Percentiles rank a stretch among this genome's conserved stretches.
phyloP scores from a whole-genome alignment of 2,329 filamentous ascomycete species.

The Cladobotryum mycophilum region DNA sequence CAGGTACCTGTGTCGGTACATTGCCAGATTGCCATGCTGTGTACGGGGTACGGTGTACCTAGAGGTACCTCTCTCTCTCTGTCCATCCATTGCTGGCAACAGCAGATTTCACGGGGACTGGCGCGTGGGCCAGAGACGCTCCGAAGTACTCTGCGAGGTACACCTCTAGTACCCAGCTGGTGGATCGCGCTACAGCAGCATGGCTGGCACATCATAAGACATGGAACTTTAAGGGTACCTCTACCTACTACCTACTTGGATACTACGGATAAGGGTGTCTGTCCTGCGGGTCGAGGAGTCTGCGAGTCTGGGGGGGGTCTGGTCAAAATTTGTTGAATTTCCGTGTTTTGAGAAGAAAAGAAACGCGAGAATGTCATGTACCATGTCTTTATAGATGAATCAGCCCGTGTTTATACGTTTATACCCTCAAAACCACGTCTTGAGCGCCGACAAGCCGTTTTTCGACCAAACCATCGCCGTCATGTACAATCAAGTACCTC shows the following conservation, averaged over 20 bases:
- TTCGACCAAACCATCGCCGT: no score
- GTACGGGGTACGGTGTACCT: neutral
- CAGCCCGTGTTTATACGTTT: no score
- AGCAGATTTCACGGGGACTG: constrained; percentile 5
- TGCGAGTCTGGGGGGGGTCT: neutral
- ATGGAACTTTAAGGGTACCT: neutral
- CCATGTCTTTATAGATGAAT: no score
- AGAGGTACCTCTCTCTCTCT: neutral
- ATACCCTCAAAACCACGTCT: no score
- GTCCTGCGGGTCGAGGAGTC: neutral
- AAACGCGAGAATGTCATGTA: no score
- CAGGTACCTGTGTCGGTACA: constrained; percentile 12
- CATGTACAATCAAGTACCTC: constrained; percentile 5
- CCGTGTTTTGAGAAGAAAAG: no score
- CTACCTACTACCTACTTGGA: no score
- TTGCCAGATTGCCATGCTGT: neutral
- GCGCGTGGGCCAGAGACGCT: constrained; percentile 8
- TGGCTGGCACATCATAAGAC: constrained; percentile 7
- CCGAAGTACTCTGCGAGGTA: constrained; percentile 1
- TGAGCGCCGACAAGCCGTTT: no score
- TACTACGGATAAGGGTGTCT: neutral
- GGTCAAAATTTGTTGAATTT: neutral
- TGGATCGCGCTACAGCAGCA: constrained; percentile 8
- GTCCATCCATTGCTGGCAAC: neutral
- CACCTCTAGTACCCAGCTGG: constrained; percentile 2